Evolutionary conservation across 805 yeast genomes (phyloP).

Genomic region (Lipomyces japonicus): DNA sequence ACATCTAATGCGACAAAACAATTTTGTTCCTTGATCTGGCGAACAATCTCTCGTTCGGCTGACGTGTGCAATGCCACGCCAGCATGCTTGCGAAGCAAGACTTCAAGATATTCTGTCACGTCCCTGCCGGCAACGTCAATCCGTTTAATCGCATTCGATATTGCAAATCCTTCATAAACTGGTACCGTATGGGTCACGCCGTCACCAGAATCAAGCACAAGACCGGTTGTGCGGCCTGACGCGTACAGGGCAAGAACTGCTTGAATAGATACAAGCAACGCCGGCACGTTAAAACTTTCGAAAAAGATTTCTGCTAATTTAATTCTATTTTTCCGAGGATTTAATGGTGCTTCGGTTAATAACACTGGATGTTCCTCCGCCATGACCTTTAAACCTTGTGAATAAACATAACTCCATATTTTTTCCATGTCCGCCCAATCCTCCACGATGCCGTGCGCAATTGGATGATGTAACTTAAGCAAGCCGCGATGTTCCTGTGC

Average conservation of each 20-base stretch:
- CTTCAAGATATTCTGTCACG: conserved; percentile 68
- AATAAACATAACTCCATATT: conserved; percentile 68
- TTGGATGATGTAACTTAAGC: conserved; percentile 65
- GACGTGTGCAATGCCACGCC: conserved; percentile 66
- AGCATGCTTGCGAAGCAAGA: conserved; percentile 58
- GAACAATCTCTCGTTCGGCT: conserved; percentile 77
- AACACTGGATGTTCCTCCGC: conserved; percentile 74
- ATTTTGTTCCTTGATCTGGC: conserved; percentile 69
- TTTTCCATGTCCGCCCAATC: conserved; percentile 86
- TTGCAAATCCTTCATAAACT: conserved; percentile 80
- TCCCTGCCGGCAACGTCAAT: conserved; percentile 85
- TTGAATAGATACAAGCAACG: conserved; percentile 67
- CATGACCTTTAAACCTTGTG: conserved; percentile 52
- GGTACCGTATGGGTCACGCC: conserved; percentile 89
- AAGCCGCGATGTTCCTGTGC: conserved; percentile 79
- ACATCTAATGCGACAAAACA: conserved; percentile 64
- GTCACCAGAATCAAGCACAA: conserved; percentile 88
- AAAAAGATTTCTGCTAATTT: conserved; percentile 61
- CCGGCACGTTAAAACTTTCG: conserved; percentile 71
- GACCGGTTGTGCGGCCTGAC: conserved; percentile 85
- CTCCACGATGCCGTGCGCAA: conserved; percentile 70
- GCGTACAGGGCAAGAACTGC: conserved; percentile 84
- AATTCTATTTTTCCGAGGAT: conserved; percentile 61
- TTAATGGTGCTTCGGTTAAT: conserved; percentile 84
- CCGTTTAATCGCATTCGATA: conserved; percentile 67